These are phyloP conservation scores for Sparassis latifolia DNA, from an alignment of 1,284 basidiomycete genomes.

Conservation along the genomic window DNA sequence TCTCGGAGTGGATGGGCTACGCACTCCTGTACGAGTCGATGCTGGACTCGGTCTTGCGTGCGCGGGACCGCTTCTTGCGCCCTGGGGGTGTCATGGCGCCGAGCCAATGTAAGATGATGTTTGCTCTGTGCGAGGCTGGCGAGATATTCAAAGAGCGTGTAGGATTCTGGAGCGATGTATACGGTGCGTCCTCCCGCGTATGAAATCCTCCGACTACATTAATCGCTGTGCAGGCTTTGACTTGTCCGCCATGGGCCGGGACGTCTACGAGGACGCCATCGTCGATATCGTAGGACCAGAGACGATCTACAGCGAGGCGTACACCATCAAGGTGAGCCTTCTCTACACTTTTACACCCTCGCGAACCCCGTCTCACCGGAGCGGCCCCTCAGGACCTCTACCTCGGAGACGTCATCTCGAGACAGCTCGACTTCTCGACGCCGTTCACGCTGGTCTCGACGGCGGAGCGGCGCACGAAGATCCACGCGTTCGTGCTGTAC, in stretches of 20 bases:
- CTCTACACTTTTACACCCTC: not conserved
- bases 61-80: conserved; percentile 80
- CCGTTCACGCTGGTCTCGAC: conserved; percentile 67
- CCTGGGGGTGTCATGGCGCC: conserved; percentile 86
- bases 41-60: conserved; percentile 90
- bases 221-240: conserved; percentile 61
- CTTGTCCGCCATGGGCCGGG: conserved; percentile 69
- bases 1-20: conserved; percentile 99
- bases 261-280: conserved; percentile 73
- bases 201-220: not conserved
- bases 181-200: conserved; percentile 45
- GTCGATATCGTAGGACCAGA: conserved; percentile 74
- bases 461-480: conserved; percentile 50
- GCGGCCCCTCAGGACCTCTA: conserved; percentile 54
- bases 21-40: conserved; percentile 93
- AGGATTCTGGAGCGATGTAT: conserved; percentile 87
- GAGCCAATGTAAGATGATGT: conserved; percentile 82
- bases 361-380: not conserved
- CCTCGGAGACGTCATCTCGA: conserved; percentile 54
- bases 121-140: conserved; percentile 73
- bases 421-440: conserved; percentile 75
- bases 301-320: conserved; percentile 65
- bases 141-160: conserved; percentile 78
- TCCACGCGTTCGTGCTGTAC: conserved; percentile 85
- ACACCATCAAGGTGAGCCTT: conserved; percentile 55